Base-by-base conservation (phyloP, 768 basidiomycete genomes). In the Lactifluus rugatus region DNA sequence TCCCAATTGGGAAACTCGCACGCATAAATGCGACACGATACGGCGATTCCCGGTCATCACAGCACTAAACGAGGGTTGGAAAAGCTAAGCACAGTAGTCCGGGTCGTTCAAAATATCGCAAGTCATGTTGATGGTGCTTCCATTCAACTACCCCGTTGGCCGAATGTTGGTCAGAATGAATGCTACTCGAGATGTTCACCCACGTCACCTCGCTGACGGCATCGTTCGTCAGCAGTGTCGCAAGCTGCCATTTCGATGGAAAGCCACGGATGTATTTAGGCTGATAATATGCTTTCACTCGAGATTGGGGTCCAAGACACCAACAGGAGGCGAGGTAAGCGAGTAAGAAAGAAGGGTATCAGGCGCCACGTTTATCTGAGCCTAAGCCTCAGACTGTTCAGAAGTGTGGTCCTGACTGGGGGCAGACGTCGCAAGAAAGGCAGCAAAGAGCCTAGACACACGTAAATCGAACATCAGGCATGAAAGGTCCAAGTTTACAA, bases 151-250 rank as follows among this genome's bases (percentile, higher is more conserved):
- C 46, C 44, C 51, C 66, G 78, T 81, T 16, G 75, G 69, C 3
- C 67, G 13, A 2, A 80, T 79, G 52, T 79, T 75, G 23, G 52
- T 57, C 44, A 81, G 82, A 48, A 83, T n/a, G n/a, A n/a, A n/a
- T 71, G 36, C 65, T 52, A 23, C 69, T 64, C n/a, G n/a, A n/a
- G 25, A 84, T 80, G 36, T 70, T 69, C 7, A 69, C 63, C 73
- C 76, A 83, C 58, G 74, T 73, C 7, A 67, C 66, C 46, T 68
- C 69, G 25, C 50, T 61, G 0, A 19, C 48, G 5, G 53, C 13
- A 31, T 64, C 62, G 10, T 21, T 56, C 16, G 60, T 10, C 45
- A 58, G 56, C 21, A 64, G 9, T n/a, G 26, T 57, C 25, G 62
- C 60, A 11, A 53, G 53, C 17, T 23, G 26, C 60, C 60, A 64